A percentile compares a stretch with the other conserved stretches of the same genome.
Evolutionary conservation across 495 filamentous ascomycete genomes (phyloP).

Genomic region (Neurospora sp.): DNA sequence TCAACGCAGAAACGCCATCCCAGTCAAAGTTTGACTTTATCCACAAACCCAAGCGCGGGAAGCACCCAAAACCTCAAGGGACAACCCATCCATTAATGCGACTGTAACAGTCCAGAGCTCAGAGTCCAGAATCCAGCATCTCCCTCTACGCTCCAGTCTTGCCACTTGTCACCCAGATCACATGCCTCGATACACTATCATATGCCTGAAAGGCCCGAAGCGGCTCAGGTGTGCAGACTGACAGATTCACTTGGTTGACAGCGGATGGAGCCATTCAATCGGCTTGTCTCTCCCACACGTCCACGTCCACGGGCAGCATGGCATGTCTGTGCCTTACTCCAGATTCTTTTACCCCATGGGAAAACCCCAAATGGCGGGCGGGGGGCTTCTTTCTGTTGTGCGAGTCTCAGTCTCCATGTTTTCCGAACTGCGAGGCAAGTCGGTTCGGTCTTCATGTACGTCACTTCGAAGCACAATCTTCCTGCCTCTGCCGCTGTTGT

Average conservation of each 20-base stretch:
- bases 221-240: background rate
- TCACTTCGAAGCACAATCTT: constrained; percentile 4
- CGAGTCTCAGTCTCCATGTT: background rate
- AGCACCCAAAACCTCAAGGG: background rate
- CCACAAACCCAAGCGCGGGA: background rate
- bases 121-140: background rate
- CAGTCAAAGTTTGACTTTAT: background rate
- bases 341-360: background rate
- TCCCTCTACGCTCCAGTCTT: background rate
- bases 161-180: constrained; percentile 4
- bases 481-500: background rate
- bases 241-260: background rate
- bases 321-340: background rate
- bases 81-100: background rate
- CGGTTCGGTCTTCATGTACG: constrained; percentile 4
- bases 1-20: background rate
- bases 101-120: background rate
- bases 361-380: background rate
- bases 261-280: background rate
- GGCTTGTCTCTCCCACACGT: background rate
- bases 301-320: background rate
- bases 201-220: constrained; percentile 17
- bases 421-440: background rate
- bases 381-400: background rate
- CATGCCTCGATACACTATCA: background rate